These are phyloP conservation scores for Crithidia brevicula DNA, from an alignment of 208 protist species.

Conservation along the genomic window DNA sequence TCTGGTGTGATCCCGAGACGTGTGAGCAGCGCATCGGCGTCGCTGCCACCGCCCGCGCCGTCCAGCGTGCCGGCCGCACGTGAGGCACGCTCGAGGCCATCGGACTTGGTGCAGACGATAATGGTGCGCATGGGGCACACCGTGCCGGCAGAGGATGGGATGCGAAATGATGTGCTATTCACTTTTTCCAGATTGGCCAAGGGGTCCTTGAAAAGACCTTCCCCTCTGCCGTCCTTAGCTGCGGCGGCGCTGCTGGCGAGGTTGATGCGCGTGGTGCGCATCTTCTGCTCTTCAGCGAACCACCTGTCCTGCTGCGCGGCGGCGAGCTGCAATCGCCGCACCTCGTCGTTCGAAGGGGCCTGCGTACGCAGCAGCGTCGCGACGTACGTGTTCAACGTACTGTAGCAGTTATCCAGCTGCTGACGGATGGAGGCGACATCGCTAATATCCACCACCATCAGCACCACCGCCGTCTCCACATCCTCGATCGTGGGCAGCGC, in stretches of 20 bases:
- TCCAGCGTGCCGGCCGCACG: constrained; percentile 29
- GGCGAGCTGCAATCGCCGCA: constrained; percentile 65
- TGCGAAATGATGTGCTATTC: constrained; percentile 31
- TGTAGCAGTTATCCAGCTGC: constrained; percentile 65
- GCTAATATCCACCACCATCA: constrained; percentile 79
- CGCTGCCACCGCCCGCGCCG: constrained; percentile 14
- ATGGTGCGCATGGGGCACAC: constrained; percentile 61
- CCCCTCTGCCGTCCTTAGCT: not conserved
- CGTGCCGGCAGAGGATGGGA: constrained; percentile 31
- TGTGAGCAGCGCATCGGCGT: constrained; percentile 40
- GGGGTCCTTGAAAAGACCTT: constrained; percentile 26
- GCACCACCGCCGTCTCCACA: constrained; percentile 66
- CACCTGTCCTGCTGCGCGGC: constrained; percentile 71
- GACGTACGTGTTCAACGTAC: constrained; percentile 57
- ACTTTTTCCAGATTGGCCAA: constrained; percentile 36
- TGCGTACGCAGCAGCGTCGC: constrained; percentile 50
- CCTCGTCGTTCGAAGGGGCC: constrained; percentile 75
- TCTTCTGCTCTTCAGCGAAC: constrained; percentile 50
- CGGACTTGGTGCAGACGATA: constrained; percentile 78
- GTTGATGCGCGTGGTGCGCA: constrained; percentile 14
- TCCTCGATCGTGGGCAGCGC: constrained; percentile 74
- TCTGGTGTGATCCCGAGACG: constrained; percentile 23
- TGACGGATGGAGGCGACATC: constrained; percentile 45
- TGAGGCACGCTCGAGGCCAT: constrained; percentile 60
- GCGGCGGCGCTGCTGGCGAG: constrained; percentile 18